Conservation (phyloP, 2,329 filamentous ascomycete genomes). For the Ceratocystis ficicola region DNA sequence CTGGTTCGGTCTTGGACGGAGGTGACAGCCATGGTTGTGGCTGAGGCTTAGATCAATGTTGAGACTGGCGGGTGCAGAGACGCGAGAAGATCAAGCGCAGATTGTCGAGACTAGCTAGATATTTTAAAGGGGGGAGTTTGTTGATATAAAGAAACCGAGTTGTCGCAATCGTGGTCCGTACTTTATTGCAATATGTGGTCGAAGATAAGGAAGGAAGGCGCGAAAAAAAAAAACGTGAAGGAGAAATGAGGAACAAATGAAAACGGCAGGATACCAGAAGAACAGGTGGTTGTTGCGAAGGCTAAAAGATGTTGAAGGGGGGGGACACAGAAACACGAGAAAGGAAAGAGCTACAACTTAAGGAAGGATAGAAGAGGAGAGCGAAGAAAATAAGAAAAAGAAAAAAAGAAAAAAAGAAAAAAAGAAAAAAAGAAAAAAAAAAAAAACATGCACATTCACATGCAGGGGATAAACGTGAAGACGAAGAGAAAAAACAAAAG, state of each 20-base stretch:
- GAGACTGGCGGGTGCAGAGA: not conserved
- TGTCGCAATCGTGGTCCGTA: not conserved
- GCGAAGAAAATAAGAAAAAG: not conserved
- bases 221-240: not conserved
- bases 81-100: not conserved
- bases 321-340: not conserved
- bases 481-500: not conserved
- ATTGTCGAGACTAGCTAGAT: not conserved
- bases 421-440: not conserved
- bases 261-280: not conserved
- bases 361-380: not conserved
- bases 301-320: not conserved
- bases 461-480: not conserved
- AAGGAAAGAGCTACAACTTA: not conserved
- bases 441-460: not conserved
- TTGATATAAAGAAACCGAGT: not conserved
- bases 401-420: not conserved
- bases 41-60: not conserved
- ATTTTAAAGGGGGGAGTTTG: not conserved
- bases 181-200: not conserved
- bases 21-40: slow-evolving; percentile 43
- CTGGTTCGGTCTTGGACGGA: slow-evolving; percentile 94
- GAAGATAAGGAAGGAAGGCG: not conserved
- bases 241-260: not conserved
- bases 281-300: slow-evolving; percentile 3